Percentiles rank a stretch among this genome's conserved stretches.
Evolutionary conservation across 2,329 filamentous ascomycete species (phyloP).

Genomic region (Lasiodiplodia gonubiensis): DNA sequence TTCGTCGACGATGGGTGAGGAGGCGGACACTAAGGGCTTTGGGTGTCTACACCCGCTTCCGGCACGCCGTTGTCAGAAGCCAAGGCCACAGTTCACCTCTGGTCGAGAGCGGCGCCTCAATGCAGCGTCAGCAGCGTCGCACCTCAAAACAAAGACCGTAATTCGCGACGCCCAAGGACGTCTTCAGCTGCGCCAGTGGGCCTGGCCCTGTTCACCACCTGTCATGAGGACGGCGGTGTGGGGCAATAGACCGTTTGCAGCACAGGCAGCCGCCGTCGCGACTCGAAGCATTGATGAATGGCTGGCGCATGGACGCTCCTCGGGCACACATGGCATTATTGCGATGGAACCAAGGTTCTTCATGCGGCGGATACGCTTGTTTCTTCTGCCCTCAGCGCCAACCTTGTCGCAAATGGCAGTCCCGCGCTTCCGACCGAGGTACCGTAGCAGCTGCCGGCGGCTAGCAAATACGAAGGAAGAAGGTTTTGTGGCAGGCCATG

Average conservation of each 20-base stretch:
- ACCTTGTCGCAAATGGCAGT: background rate
- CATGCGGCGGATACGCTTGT: background rate
- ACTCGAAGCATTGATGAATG: conserved; percentile 2
- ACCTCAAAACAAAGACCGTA: background rate
- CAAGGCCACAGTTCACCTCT: conserved; percentile 6
- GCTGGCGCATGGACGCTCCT: conserved; percentile 16
- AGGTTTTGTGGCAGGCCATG: conserved; percentile 6
- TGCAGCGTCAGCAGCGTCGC: background rate
- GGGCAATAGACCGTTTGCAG: conserved; percentile 19
- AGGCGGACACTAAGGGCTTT: conserved; percentile 14
- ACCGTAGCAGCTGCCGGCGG: conserved; percentile 5
- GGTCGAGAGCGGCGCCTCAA: background rate
- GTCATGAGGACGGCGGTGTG: conserved; percentile 3
- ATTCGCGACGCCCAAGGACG: background rate
- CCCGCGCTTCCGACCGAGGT: conserved; percentile 7
- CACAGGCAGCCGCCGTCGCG: conserved; percentile 1
- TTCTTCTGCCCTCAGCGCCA: conserved; percentile 5
- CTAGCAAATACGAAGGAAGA: conserved; percentile 5
- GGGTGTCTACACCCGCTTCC: conserved; percentile 27
- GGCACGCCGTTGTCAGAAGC: conserved; percentile 24
- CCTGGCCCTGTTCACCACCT: background rate
- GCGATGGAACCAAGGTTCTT: conserved; percentile 18
- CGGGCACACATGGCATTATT: background rate
- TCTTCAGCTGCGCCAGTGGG: conserved; percentile 16
- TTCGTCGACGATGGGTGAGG: conserved; percentile 3